Evolutionary conservation across 345 rosid genomes (phyloP), one percentile per base, ranked within the genome.

Genomic region (Syzygium oleosum): DNA sequence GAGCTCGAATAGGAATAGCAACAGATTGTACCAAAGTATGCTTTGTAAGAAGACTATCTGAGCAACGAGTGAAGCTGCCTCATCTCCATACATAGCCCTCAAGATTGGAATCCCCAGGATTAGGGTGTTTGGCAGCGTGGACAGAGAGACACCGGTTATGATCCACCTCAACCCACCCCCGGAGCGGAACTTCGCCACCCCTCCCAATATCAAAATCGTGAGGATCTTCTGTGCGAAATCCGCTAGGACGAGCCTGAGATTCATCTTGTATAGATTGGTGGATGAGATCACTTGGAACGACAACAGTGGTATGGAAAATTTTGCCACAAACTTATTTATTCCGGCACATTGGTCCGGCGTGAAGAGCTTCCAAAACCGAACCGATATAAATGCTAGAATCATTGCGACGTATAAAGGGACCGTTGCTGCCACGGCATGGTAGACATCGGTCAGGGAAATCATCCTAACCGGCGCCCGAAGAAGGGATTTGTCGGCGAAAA

Each of bases 281-380:
- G 88, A 84, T 25, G 97, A 91, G 65, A 97, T 91, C 59, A 96
- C 93, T 85, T 95, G 96, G 91, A 97, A 96, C 25, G 99, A 94
- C 58, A 97, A 86, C 61, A 96, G 90, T 9, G 99, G 99, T 61
- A 97, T 91, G 6, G 98, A 95, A 84, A 95, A 94, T 89, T 97
- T 96, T 7, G 99, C 96, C 17, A 96, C 99, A 65, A 96, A 95
- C 92, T 92, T 97, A 94, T 95, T 96, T 84, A 97, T 96, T 84
- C 99, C 99, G 56, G 94, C 91, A 88, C 98, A 96, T 90, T 97
- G 99, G 52, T 97, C 96, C 2, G 96, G 94, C 17, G 98, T 92
- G 78, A 97, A 96, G 56, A 97, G 90, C 83, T 91, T 91, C 90
- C 94, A 90, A 91, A 95, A 95, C 92, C 90, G 96, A 90, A 92